These are phyloP conservation scores for Mediolabrus comicus DNA, from an alignment of 108 stramenopile species.

Conservation along the genomic window DNA sequence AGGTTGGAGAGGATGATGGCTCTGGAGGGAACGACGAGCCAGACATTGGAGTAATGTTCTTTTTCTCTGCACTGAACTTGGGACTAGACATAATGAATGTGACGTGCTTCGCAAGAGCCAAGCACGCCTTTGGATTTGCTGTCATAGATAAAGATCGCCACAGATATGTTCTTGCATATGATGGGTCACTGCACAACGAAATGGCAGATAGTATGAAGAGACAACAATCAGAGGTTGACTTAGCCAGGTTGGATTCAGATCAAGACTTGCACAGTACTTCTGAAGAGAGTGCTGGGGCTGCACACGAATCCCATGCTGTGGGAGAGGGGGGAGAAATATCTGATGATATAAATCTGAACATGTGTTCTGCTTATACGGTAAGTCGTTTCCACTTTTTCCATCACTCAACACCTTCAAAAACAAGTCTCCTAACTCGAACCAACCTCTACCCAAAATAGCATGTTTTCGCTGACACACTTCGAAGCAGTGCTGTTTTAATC, in stretches of 20 bases:
- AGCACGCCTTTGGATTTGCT: conserved; percentile 59
- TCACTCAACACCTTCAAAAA: background rate
- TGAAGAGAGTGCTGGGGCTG: conserved; percentile 13
- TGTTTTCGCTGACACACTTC: conserved; percentile 83
- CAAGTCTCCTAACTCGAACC: background rate
- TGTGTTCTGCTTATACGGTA: conserved; percentile 85
- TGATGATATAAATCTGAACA: conserved; percentile 65
- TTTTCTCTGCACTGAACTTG: conserved; percentile 69
- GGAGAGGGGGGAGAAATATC: conserved; percentile 7
- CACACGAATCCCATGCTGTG: conserved; percentile 6
- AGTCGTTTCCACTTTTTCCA: conserved; percentile 11
- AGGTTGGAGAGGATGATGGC: conserved; percentile 8
- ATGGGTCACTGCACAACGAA: conserved; percentile 40
- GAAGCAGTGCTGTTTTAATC: conserved; percentile 69
- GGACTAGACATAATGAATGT: conserved; percentile 76
- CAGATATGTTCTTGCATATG: conserved; percentile 38
- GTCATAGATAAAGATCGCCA: conserved; percentile 43
- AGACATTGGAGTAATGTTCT: conserved; percentile 66
- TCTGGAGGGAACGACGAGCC: conserved; percentile 16
- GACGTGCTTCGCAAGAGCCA: conserved; percentile 68
- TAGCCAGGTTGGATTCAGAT: conserved; percentile 13
- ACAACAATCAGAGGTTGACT: conserved; percentile 17
- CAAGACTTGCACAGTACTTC: conserved; percentile 21
- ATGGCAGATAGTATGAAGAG: conserved; percentile 29
- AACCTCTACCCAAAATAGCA: conserved; percentile 38